phyloP scores from a whole-genome alignment of 257 asterid genomes.

The Solanum chaucha region DNA sequence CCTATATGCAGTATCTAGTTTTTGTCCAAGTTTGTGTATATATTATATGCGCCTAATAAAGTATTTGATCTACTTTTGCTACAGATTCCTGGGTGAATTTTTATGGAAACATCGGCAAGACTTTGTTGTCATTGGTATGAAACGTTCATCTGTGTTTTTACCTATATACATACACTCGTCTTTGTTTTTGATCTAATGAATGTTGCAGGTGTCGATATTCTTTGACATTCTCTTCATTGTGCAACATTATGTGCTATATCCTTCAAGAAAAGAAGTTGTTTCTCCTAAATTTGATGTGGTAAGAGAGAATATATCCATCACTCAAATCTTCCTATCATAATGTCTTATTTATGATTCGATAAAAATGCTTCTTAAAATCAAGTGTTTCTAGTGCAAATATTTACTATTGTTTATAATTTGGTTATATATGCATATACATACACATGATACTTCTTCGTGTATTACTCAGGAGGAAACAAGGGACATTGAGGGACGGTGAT shows the following conservation, averaged over 20 bases:
- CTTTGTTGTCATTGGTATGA: slow-evolving; percentile 77
- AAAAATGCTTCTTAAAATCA: neutral
- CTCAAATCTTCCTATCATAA: slow-evolving; percentile 21
- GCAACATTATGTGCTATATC: slow-evolving; percentile 75
- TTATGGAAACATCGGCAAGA: slow-evolving; percentile 89
- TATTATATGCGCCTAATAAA: neutral
- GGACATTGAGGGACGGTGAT: slow-evolving; percentile 14
- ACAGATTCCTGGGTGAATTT: slow-evolving; percentile 85
- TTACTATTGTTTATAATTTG: neutral
- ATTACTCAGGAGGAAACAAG: slow-evolving; percentile 15
- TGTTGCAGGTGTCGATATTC: slow-evolving; percentile 58
- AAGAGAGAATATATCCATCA: slow-evolving; percentile 39
- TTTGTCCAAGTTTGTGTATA: neutral
- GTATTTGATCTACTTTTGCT: neutral
- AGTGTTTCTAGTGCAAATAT: neutral
- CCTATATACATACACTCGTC: neutral
- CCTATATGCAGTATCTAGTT: neutral
- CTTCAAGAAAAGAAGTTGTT: slow-evolving; percentile 11
- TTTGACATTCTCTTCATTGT: slow-evolving; percentile 78
- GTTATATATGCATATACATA: neutral
- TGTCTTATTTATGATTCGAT: slow-evolving; percentile 12
- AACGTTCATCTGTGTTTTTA: neutral
- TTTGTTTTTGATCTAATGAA: neutral
- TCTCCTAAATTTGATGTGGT: slow-evolving; percentile 28
- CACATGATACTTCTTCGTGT: slow-evolving; percentile 5